Evolutionary conservation across 1,284 basidiomycete genomes (phyloP), one percentile per base, ranked within the genome.

Genomic region (Kwoniella shivajii): DNA sequence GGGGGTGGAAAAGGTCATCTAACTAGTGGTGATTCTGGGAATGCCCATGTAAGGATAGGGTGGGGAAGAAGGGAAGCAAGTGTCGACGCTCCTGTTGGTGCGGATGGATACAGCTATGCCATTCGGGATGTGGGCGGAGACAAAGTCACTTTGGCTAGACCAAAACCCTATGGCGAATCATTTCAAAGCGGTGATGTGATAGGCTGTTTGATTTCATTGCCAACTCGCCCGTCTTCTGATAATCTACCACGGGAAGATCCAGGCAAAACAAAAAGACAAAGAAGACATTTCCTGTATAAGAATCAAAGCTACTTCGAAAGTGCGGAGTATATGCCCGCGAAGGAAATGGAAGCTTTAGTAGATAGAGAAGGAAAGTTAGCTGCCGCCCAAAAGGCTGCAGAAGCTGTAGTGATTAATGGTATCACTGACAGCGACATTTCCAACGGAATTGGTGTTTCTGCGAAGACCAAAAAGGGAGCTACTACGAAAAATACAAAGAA

Each of bases 271-370:
- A 85, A 87, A 65, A 85, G 93, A 50, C 89, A 91, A 74, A 88
- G 93, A 49, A 88, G 94, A 53, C 86, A 94, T 2, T 95, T 99
- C 71, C 88, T 91, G 56, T 92, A 92, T 80, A 94, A 94, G 76
- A 90, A 90, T n/a, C 92, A 95, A 76, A 87, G 92, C 61, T 95
- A 96, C 74, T 98, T 97, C 74, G 96, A 99, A 78, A 88, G 87
- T 61, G 82, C 92, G 64, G 95, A 99, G 76, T 98, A 97, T 74
- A 79, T 87, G 1, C 85, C 87, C 56, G 86, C 84, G n/a, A 95
- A 94, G 74, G 96, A 99, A 79, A 99, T 99, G 96, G 83, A 85
- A 26, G 82, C 85, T 29, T 84, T 94, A 59, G 86, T 92, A 81
- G 89, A 91, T 42, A 69, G 83, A 22, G 79, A 80, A 60, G 79